A percentile compares a stretch with the other conserved stretches of the same genome.
phyloP scores from a whole-genome alignment of 2,329 filamentous ascomycete species.

The Ophiostoma himal-ulmi region DNA sequence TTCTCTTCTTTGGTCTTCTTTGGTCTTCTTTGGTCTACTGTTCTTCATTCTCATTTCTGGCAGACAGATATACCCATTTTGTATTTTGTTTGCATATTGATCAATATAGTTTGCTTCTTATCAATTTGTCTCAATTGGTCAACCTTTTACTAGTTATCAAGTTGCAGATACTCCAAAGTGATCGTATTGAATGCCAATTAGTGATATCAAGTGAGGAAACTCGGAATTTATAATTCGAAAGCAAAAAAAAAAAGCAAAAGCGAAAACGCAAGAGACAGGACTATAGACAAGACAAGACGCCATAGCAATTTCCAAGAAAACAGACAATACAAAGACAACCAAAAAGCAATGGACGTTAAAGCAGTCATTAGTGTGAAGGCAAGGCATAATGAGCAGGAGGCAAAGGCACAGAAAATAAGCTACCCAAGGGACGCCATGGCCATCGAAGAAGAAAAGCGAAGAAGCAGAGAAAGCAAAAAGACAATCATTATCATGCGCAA shows the following conservation, averaged over 20 bases:
- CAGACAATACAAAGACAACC: neutral
- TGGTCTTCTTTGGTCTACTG: neutral
- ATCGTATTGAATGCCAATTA: neutral
- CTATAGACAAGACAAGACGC: neutral
- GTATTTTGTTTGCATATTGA: neutral
- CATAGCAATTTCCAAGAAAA: neutral
- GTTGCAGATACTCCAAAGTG: neutral
- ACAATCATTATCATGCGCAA: neutral
- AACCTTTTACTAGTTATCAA: neutral
- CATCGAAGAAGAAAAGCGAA: neutral
- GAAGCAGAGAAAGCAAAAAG: neutral
- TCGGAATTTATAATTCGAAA: neutral
- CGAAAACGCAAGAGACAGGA: slow-evolving; percentile 2
- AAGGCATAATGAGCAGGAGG: neutral
- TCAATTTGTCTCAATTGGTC: neutral
- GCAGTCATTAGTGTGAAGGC: neutral
- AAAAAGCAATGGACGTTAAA: slow-evolving; percentile 1
- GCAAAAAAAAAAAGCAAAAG: neutral
- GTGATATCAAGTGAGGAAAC: slow-evolving; percentile 6
- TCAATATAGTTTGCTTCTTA: too few relatives aligned
- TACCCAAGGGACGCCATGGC: neutral
- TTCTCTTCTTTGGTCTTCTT: neutral
- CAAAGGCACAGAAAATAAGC: slow-evolving; percentile 1
- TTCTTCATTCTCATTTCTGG: neutral
- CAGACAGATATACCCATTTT: slow-evolving; percentile 4